phyloP scores from a whole-genome alignment of 129 eudicot species.

The Lonicera japonica region DNA sequence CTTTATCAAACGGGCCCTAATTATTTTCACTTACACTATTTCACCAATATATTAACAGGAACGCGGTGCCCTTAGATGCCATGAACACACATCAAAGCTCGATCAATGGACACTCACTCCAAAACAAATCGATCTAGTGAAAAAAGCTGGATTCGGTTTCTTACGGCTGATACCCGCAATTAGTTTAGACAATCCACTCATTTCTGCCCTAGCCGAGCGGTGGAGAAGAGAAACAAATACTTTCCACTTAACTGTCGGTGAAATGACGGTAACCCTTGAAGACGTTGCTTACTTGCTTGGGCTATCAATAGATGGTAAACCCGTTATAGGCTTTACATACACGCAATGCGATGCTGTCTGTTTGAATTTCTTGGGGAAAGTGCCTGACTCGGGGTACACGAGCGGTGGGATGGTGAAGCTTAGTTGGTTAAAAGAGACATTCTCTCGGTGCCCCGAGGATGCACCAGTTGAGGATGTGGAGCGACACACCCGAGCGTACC shows the following conservation, averaged over 20 bases:
- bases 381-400: conserved; percentile 80
- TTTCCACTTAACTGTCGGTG: conserved; percentile 86
- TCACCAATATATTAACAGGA: conserved; percentile 41
- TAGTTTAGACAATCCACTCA: conserved; percentile 90
- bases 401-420: conserved; percentile 99
- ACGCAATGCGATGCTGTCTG: conserved; percentile 84
- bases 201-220: conserved; percentile 89
- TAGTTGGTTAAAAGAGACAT: conserved; percentile 90
- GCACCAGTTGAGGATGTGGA: conserved; percentile 53
- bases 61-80: conserved; percentile 96
- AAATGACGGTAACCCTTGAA: conserved; percentile 91
- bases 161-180: conserved; percentile 84
- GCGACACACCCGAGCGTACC: conserved; percentile 81
- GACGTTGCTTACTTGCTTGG: conserved; percentile 91
- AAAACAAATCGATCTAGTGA: conserved; percentile 72
- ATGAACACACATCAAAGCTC: conserved; percentile 96
- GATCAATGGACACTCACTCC: conserved; percentile 86
- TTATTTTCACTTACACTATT: background rate
- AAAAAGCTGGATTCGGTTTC: conserved; percentile 79
- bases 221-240: conserved; percentile 97
- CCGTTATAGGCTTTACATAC: conserved; percentile 92
- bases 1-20: too few relatives aligned
- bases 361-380: conserved; percentile 54
- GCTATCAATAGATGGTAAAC: conserved; percentile 79
- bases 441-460: conserved; percentile 60